Percentiles rank a stretch among this genome's conserved stretches.
Evolutionary conservation across 1,284 basidiomycete species (phyloP).

Genomic region (Ustilago lituana): DNA sequence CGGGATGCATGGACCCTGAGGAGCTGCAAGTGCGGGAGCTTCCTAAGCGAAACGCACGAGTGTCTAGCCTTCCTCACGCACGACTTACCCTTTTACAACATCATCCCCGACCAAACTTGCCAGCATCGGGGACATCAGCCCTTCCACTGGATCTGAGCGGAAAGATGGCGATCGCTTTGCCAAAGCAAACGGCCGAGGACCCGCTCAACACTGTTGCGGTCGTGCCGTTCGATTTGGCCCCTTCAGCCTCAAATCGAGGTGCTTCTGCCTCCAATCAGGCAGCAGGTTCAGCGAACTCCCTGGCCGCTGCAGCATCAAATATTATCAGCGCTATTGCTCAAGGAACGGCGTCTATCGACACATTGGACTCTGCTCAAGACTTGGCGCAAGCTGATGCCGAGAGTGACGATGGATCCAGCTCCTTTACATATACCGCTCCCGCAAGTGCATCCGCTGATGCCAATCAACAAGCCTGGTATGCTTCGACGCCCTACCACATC

Average conservation of each 20-base stretch:
- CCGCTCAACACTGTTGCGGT: constrained; percentile 40
- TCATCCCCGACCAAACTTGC: too few relatives aligned
- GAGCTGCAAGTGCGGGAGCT: too few relatives aligned
- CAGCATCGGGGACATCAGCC: too few relatives aligned
- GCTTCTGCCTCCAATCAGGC: not conserved
- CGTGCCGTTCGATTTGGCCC: constrained; percentile 18
- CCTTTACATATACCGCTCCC: constrained; percentile 32
- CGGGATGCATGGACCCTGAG: constrained; percentile 26
- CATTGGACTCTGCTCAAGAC: too few relatives aligned
- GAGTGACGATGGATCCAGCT: constrained; percentile 33
- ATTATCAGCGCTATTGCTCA: constrained; percentile 41
- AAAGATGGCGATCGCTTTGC: constrained; percentile 20
- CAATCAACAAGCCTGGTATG: constrained; percentile 12
- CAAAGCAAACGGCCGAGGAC: not conserved
- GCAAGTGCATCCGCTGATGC: not conserved
- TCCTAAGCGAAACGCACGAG: too few relatives aligned
- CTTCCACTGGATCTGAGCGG: too few relatives aligned
- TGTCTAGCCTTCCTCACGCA: too few relatives aligned
- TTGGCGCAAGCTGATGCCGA: constrained; percentile 1
- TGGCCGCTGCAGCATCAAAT: constrained; percentile 32
- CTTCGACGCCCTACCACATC: constrained; percentile 46
- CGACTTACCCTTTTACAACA: too few relatives aligned
- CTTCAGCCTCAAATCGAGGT: not conserved
- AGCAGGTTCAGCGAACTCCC: constrained; percentile 2
- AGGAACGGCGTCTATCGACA: constrained; percentile 3